Evolutionary conservation across 2,329 filamentous ascomycete species (phyloP), one percentile per base, ranked within the genome.

Genomic region (Zarea fungicola): DNA sequence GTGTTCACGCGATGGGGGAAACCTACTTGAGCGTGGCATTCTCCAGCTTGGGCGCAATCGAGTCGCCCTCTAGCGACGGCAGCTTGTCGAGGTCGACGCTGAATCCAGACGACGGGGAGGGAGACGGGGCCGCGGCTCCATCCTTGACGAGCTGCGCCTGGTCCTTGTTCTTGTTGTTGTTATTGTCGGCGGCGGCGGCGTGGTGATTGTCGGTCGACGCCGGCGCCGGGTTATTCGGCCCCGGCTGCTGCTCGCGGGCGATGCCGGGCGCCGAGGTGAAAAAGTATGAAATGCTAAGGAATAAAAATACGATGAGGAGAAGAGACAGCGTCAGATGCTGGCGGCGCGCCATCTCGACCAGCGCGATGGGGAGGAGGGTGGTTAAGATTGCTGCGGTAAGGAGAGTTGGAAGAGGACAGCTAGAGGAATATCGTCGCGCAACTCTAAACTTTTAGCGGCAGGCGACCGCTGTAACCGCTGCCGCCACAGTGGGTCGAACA

Each of bases 11-110:
- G 9, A 36, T 5, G 8, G 34, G 13, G 34, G 42, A 34, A 29
- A 61, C 74, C 42, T 72, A 85, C 83, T 92, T 93, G 47, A 81
- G 73, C 6, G 88, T 93, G 52, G 85, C 87, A 67, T 93, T 93
- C 61, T 87, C 88, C 46, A 93, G 72, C 68, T 89, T 90, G 1
- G 87, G 84, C 43, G 87, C 87, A 59, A 90, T 92, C 4, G 83
- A 84, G 48, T 81, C 81, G 49, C 86, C 87, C 16, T 76, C 74
- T 19, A 89, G 71, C 22, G 70, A 65, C 1, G 78, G 67, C 23
- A 80, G 56, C 25, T 62, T 56, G 29, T 64, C 64, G 25, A 80
- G 58, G 46, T 73, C 73, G 19, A 72, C 55, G 16, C 52, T 50
- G 55, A 68, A 68, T 2, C 45, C 16, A 28, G 60, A 55, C 16